Conservation (phyloP, 352 stramenopile species). For the Aphanomyces stellatus region DNA sequence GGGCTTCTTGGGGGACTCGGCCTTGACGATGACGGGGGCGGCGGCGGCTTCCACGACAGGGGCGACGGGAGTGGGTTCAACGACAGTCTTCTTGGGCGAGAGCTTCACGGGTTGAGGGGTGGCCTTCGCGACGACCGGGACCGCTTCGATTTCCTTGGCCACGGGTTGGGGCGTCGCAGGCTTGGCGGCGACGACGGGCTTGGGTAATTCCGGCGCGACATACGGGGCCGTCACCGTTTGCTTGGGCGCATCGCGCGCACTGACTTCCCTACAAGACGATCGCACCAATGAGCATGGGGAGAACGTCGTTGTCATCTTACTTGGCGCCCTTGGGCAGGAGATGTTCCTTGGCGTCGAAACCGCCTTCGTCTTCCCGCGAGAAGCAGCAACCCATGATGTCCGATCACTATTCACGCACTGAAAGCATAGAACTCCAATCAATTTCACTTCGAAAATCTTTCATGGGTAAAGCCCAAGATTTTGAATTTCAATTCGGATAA, state of each 20-base stretch:
- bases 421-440: not conserved
- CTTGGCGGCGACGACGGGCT: not conserved
- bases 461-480: not conserved
- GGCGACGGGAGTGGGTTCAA: not conserved
- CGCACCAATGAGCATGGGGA: not conserved
- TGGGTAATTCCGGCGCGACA: not conserved
- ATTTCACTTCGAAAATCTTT: constrained; percentile 16
- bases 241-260: not conserved
- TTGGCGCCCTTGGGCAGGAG: constrained; percentile 13
- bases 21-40: not conserved
- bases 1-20: not conserved
- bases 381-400: constrained; percentile 20
- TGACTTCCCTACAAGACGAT: constrained; percentile 9
- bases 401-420: not conserved
- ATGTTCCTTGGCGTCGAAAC: constrained; percentile 16
- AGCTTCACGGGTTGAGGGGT: not conserved
- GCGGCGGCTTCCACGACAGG: not conserved
- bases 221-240: not conserved
- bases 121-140: not conserved
- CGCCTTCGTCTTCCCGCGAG: constrained; percentile 17
- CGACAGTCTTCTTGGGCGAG: not conserved
- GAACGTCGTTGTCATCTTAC: not conserved
- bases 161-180: not conserved
- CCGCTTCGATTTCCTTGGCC: not conserved
- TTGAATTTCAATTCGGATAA: not conserved